Evolutionary conservation across 2,329 filamentous ascomycete genomes (phyloP), one percentile per base, ranked within the genome.

Genomic region (Orbilia ellipsospora): DNA sequence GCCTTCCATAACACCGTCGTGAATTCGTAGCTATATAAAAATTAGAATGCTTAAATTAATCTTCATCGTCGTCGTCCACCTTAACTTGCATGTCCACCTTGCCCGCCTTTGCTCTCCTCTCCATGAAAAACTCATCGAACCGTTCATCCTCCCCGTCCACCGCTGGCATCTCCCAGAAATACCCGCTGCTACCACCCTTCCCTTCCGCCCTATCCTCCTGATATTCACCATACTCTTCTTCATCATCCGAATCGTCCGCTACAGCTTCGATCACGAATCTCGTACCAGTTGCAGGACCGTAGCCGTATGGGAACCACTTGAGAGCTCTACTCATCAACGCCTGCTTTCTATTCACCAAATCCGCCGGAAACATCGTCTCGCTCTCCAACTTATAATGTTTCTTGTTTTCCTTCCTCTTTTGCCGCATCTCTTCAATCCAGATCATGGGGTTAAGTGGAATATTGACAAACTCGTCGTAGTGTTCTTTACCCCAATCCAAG

Each of bases 251-350:
- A 8, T 83, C 78, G 45, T 84, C 83, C 0, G 82, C 84, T 28
- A 85, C 81, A 59, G 84, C 83, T 73, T 85, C 84, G 60, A 86
- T 82, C 2, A 85, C 83, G 70, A 86, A 84, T 12, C 72, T 82
- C 0, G 80, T 82, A 1, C 83, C 83, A 0, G 80, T 83, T 1
- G 83, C 83, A 1, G 83, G 82, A 0, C 85, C 84, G 77, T 81
- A 86, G 0, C 84, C 84, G 63, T 84, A 85, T 0, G 84, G 84
- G 60, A 85, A 85, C 79, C 82, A 85, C 79, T 86, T 86, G 42
- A 82, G 77, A 0, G 83, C 84, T 7, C 82, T 80, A 0, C 83
- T 83, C 55, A 83, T 81, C 56, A 81, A 78, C 8, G 82, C 83
- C 50, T 82, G 80, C 73, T 83, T 83, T 52, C 79, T 78, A 7